A percentile compares a stretch with the other conserved stretches of the same genome.
Evolutionary conservation across 73 alveolate genomes (phyloP).

Genomic region (Uronychia setigera): DNA sequence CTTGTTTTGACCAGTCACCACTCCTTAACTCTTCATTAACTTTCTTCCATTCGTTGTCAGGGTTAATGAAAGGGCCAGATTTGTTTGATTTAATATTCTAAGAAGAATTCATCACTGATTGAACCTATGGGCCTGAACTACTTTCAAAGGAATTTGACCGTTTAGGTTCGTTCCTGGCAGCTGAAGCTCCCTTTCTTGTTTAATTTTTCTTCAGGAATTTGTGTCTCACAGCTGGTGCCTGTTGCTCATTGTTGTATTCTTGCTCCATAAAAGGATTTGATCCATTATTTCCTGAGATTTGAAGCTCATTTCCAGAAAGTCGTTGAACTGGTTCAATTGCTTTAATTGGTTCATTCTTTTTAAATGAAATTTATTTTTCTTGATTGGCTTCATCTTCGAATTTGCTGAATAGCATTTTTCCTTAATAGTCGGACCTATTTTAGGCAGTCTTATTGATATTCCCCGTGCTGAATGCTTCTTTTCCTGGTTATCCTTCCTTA

Average conservation of each 20-base stretch:
- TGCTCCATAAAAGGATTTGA: too few species aligned
- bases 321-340: neutral
- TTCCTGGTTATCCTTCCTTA: too few species aligned
- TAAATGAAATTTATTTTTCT: neutral
- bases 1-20: neutral
- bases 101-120: too few species aligned
- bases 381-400: neutral
- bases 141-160: neutral
- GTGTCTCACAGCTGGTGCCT: neutral
- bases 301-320: neutral
- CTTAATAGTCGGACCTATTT: neutral
- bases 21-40: neutral
- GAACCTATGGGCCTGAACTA: neutral
- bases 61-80: constrained; percentile 5
- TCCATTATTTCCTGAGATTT: neutral
- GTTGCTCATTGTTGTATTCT: neutral
- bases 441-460: neutral
- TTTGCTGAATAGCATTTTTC: neutral
- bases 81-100: too few species aligned
- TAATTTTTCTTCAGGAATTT: neutral
- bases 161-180: neutral
- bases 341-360: neutral
- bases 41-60: neutral
- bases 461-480: neutral
- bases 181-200: neutral